phyloP scores from a whole-genome alignment of 2,329 filamentous ascomycete genomes.

The Diplodia mutila region DNA sequence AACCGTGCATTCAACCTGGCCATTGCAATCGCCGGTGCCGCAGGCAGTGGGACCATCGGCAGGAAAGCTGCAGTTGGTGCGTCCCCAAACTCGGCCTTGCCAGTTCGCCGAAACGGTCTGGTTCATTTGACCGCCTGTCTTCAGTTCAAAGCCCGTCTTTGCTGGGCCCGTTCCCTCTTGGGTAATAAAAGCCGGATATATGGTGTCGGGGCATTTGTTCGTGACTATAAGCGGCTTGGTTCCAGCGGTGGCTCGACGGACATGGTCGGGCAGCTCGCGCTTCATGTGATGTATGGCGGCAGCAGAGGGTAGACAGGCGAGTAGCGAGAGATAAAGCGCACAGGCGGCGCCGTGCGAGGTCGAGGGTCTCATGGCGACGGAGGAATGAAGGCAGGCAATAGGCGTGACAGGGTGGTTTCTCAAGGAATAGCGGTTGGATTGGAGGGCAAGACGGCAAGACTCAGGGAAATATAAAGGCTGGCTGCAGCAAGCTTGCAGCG shows the following conservation, averaged over 20 bases:
- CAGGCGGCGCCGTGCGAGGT: neutral
- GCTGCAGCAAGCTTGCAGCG: conserved; percentile 4
- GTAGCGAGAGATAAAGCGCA: conserved; percentile 7
- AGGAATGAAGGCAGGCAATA: neutral
- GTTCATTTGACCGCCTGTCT: conserved; percentile 59
- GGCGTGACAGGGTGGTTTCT: neutral
- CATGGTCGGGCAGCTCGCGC: conserved; percentile 27
- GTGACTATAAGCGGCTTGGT: conserved; percentile 64
- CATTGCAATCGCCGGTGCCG: conserved; percentile 75
- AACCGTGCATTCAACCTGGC: conserved; percentile 68
- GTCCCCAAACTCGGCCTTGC: conserved; percentile 81
- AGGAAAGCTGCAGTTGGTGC: conserved; percentile 78
- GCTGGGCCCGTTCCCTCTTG: conserved; percentile 71
- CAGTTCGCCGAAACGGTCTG: conserved; percentile 73
- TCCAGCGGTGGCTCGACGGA: conserved; percentile 5
- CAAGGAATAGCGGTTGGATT: conserved; percentile 3
- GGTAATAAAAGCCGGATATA: conserved; percentile 77
- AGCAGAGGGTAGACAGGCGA: conserved; percentile 4
- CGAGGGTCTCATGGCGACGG: conserved; percentile 1
- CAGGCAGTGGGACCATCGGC: conserved; percentile 62
- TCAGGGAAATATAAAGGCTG: conserved; percentile 14
- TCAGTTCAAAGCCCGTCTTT: conserved; percentile 70
- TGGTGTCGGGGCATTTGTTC: conserved; percentile 71
- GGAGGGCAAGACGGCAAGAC: neutral
- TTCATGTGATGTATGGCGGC: conserved; percentile 38